These are phyloP conservation scores for Sclerotinia glacialis DNA, from an alignment of 2,329 filamentous ascomycete genomes.

Conservation along the genomic window DNA sequence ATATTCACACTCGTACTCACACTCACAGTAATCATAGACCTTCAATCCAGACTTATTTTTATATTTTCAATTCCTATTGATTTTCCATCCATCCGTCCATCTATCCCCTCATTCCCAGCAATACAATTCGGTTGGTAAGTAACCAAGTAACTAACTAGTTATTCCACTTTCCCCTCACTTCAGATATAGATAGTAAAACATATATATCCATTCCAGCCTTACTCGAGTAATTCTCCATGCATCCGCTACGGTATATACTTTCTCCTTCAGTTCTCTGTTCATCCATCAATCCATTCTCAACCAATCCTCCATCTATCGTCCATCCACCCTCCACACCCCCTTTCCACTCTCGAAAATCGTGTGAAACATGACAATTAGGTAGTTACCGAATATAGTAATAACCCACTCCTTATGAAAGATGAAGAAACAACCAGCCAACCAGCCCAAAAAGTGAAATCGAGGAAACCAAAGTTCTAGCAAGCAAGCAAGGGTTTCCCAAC, in stretches of 20 bases:
- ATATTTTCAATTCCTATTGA: conserved; percentile 3
- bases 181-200: background rate
- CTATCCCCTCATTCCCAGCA: background rate
- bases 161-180: background rate
- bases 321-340: background rate
- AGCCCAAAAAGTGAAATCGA: conserved; percentile 5
- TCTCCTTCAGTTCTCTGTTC: background rate
- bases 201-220: background rate
- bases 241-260: background rate
- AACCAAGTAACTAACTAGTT: conserved; percentile 6
- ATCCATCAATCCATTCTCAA: background rate
- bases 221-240: background rate
- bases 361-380: background rate
- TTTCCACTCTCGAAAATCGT: background rate
- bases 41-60: background rate
- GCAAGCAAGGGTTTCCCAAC: conserved; percentile 7
- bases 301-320: background rate
- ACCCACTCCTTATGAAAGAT: background rate
- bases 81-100: background rate
- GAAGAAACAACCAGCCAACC: conserved; percentile 3
- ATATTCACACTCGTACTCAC: background rate
- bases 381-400: background rate
- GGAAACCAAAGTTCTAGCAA: conserved; percentile 15
- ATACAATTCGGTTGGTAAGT: background rate
- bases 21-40: background rate